A percentile compares a stretch with the other conserved stretches of the same genome.
phyloP scores from a whole-genome alignment of 2,329 filamentous ascomycete genomes.

The Ophiostoma sp. region DNA sequence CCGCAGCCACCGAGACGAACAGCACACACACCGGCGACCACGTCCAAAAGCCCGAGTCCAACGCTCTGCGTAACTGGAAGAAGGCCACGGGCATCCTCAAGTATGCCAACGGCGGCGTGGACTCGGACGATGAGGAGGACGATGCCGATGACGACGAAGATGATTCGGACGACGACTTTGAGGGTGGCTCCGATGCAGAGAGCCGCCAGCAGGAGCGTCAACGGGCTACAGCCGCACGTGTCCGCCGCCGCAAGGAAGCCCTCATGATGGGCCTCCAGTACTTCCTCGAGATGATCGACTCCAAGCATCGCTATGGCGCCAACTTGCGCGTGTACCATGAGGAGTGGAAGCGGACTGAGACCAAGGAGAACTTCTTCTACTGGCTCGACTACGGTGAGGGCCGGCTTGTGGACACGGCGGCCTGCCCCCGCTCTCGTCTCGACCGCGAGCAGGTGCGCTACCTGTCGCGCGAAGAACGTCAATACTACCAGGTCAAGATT shows the following conservation, averaged over 20 bases:
- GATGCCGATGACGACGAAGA: constrained; percentile 14
- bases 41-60: constrained; percentile 30
- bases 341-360: constrained; percentile 76
- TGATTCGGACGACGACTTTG: not conserved
- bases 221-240: constrained; percentile 51
- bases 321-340: constrained; percentile 80
- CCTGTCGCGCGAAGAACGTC: constrained; percentile 75
- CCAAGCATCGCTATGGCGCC: constrained; percentile 83
- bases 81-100: constrained; percentile 69
- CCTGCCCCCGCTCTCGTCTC: constrained; percentile 71
- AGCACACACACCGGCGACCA: not conserved
- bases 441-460: constrained; percentile 82
- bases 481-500: constrained; percentile 77
- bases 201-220: constrained; percentile 43
- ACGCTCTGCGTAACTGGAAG: constrained; percentile 71
- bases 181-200: constrained; percentile 30
- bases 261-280: constrained; percentile 85
- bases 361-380: constrained; percentile 88
- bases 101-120: constrained; percentile 59
- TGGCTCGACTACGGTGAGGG: constrained; percentile 87
- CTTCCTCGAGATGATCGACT: constrained; percentile 81
- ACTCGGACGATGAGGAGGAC: constrained; percentile 27
- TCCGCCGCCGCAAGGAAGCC: constrained; percentile 62
- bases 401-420: constrained; percentile 64
- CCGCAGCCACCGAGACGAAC: not conserved